Conservation (phyloP, 495 filamentous ascomycete genomes). For the Bombardia bombarda region DNA sequence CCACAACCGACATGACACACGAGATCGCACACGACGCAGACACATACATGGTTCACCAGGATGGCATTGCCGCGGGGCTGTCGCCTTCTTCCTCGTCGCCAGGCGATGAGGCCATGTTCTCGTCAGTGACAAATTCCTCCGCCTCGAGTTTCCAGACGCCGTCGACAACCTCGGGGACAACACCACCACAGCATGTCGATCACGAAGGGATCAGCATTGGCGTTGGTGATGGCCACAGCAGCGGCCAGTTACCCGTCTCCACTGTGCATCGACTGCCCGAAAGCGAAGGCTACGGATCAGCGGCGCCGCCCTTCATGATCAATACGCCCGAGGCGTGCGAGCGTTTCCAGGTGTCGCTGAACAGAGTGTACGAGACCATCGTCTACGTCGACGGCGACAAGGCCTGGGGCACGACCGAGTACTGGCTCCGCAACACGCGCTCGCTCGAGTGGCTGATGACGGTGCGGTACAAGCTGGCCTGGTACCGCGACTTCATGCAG, state of each 20-base stretch:
- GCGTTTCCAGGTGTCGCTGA: slow-evolving; percentile 8
- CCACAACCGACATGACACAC: background rate
- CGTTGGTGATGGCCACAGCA: background rate
- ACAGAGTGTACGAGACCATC: slow-evolving; percentile 7
- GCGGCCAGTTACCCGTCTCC: no score
- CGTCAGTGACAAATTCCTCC: background rate
- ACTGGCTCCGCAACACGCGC: slow-evolving; percentile 11
- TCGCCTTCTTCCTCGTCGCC: background rate
- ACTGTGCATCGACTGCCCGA: no score
- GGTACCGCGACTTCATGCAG: slow-evolving; percentile 3
- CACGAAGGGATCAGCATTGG: no score
- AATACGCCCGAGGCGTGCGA: background rate
- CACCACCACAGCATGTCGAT: no score
- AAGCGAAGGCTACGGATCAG: no score
- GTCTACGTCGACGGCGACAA: slow-evolving; percentile 17
- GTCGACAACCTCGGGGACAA: background rate
- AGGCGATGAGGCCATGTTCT: background rate
- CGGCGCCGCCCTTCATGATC: background rate
- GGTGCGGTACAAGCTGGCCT: slow-evolving; percentile 13
- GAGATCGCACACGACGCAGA: no score
- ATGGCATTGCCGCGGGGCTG: background rate
- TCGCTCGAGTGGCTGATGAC: slow-evolving; percentile 15
- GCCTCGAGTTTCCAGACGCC: background rate
- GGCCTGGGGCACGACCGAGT: slow-evolving; percentile 17
- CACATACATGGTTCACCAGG: background rate